phyloP scores from a whole-genome alignment of 2,329 filamentous ascomycete genomes.

The Fusarium papillatum region DNA sequence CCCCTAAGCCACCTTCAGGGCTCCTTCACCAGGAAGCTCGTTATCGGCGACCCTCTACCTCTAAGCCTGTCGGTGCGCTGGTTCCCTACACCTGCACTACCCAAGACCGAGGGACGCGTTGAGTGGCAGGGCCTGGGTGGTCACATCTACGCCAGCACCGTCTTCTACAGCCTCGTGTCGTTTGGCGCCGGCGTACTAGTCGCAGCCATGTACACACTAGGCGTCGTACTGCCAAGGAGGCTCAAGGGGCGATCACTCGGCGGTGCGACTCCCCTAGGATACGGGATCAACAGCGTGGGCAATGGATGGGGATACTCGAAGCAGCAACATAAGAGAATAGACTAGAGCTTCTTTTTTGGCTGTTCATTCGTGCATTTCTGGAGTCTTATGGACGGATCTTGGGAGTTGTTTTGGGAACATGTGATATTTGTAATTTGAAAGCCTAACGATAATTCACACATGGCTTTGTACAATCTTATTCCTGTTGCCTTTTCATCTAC shows the following conservation, averaged over 20 bases:
- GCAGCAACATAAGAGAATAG: conserved; percentile 62
- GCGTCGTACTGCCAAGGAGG: conserved; percentile 68
- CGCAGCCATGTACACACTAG: conserved; percentile 71
- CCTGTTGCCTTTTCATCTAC: conserved; percentile 15
- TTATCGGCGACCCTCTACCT: conserved; percentile 89
- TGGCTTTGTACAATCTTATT: conserved; percentile 22
- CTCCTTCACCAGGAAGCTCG: conserved; percentile 72
- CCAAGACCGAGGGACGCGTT: conserved; percentile 74
- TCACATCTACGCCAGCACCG: conserved; percentile 73
- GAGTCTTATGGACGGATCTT: conserved; percentile 33
- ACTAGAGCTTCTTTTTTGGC: conserved; percentile 45
- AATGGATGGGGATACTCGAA: conserved; percentile 69
- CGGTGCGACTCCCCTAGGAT: conserved; percentile 69
- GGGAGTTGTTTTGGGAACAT: conserved; percentile 26
- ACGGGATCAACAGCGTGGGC: conserved; percentile 64
- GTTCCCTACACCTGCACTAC: conserved; percentile 83
- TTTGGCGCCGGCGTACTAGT: conserved; percentile 69
- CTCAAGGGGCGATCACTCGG: conserved; percentile 65
- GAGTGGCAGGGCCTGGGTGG: conserved; percentile 76
- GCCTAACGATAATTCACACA: conserved; percentile 9
- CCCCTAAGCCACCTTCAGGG: conserved; percentile 73
- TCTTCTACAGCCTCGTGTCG: conserved; percentile 72
- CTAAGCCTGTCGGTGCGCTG: conserved; percentile 87
- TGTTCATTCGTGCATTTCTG: conserved; percentile 35
- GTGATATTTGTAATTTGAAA: conserved; percentile 30